Evolutionary conservation across 257 asterid species (phyloP), one percentile per base, ranked within the genome.

Genomic region (Nicotiana noctiflora): DNA sequence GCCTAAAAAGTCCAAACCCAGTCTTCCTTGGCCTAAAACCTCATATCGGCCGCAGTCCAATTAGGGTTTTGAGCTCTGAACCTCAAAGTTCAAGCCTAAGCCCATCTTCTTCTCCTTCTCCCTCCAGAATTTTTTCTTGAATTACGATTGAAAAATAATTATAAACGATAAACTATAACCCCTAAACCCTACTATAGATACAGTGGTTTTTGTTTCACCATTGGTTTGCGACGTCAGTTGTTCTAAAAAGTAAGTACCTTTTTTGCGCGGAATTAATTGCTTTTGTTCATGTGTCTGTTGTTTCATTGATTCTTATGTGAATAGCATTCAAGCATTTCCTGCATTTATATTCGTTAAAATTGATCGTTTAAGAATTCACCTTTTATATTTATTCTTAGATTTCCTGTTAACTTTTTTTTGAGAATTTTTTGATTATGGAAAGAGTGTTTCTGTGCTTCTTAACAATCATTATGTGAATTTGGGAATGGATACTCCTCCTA

Each of bases 21-120:
- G 15, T 72, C 19, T 6, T 68, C 77, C 3, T 10, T 53, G 83
- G 82, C 85, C 76, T 79, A 0, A 80, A 80, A 15, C 31, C 62
- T 21, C 32, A 25, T 13, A 70, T 74, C 83, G 57, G 74, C 75
- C 46, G 19, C 79, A 74, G 86, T 77, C 86, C 88, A 83, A 83
- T 52, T 83, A 80, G 82, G 85, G 88, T 85, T 81, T 83, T 83
- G 70, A 82, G 79, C 57, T 77, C 31, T 52, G 34, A 56, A 21
- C 79, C 53, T 32, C 10, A 8, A 64, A 25, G 3, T 52, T 18
- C 46, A 13, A 46, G 17, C 76, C 80, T 77, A 86, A 81, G 83
- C 86, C 88, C 88, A 86, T 75, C 85, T 14, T 52, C 46, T 44
- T 13, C 67, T 61, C 77, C 21, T 60, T 62, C 84, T 74, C 84